Conservation (phyloP, 495 filamentous ascomycete genomes). For the Mycothermus thermophilus region DNA sequence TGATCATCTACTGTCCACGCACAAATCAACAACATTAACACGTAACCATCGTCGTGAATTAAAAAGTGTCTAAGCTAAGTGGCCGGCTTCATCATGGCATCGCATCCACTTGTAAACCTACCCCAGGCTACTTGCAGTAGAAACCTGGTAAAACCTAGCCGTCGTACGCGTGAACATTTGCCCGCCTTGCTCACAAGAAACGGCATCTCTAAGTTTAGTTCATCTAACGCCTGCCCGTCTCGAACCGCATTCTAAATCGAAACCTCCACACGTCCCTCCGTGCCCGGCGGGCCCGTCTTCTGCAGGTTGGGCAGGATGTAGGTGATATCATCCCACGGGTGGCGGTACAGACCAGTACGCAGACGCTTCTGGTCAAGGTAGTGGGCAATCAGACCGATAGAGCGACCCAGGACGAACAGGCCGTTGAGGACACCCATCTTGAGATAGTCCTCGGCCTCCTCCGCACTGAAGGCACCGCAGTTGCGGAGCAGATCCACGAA, state of each 20-base stretch:
- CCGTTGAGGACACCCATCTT: conserved; percentile 97
- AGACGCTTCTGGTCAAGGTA: conserved; percentile 99
- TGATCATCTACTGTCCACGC: no score
- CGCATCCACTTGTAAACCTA: neutral
- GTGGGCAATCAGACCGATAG: conserved; percentile 97
- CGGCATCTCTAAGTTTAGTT: conserved; percentile 1
- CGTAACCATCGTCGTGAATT: no score
- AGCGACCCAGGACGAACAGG: conserved; percentile 91
- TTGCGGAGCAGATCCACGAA: conserved; percentile 96
- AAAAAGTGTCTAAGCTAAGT: no score
- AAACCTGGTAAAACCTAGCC: no score
- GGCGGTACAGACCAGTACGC: conserved; percentile 93
- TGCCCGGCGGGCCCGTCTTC: conserved; percentile 54
- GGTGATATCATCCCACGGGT: conserved; percentile 97
- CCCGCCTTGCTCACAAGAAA: no score
- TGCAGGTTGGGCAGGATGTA: conserved; percentile 79
- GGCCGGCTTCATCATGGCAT: no score
- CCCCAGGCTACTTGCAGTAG: neutral
- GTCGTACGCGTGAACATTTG: no score
- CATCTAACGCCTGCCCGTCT: neutral
- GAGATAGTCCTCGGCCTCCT: conserved; percentile 75
- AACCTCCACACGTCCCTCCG: conserved; percentile 86
- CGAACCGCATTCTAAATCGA: conserved; percentile 20
- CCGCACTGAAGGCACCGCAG: conserved; percentile 83
- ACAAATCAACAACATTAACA: no score